These are phyloP conservation scores for Calocybe gangraenosa DNA, from an alignment of 768 basidiomycete genomes.

Conservation along the genomic window DNA sequence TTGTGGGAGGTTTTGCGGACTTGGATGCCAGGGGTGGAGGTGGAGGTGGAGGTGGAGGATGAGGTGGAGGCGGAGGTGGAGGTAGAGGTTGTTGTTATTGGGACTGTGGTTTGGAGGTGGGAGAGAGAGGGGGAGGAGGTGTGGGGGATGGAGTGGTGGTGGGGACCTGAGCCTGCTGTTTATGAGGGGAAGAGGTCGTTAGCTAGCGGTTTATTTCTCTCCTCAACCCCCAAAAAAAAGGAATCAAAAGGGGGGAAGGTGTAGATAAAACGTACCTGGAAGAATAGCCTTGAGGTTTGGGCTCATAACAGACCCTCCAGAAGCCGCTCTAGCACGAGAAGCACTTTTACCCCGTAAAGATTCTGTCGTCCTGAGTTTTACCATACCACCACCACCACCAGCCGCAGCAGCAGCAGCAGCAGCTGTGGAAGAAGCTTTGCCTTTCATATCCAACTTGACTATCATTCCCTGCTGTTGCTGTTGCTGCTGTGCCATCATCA, in stretches of 20 bases:
- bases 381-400: slow-evolving; percentile 19
- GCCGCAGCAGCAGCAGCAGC: background rate
- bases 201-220: too few species aligned
- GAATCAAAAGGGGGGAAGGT: slow-evolving; percentile 1
- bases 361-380: slow-evolving; percentile 21
- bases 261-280: slow-evolving; percentile 44
- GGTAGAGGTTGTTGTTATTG: too few species aligned
- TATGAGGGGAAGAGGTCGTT: background rate
- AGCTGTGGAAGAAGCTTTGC: background rate
- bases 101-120: slow-evolving; percentile 28
- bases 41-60: slow-evolving; percentile 3
- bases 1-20: slow-evolving; percentile 85
- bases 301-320: slow-evolving; percentile 32
- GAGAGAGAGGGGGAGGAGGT: slow-evolving; percentile 6
- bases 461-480: slow-evolving; percentile 21
- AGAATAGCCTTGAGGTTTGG: slow-evolving; percentile 68
- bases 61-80: slow-evolving; percentile 1
- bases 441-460: slow-evolving; percentile 22
- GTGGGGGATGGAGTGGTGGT: slow-evolving; percentile 9
- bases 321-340: slow-evolving; percentile 22
- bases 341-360: slow-evolving; percentile 17
- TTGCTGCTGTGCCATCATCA: too few species aligned
- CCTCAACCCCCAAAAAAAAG: too few species aligned
- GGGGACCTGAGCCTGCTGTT: slow-evolving; percentile 20
- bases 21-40: slow-evolving; percentile 26